These are phyloP conservation scores for Sophora flavescens DNA, from an alignment of 306 rosid genomes.

Conservation along the genomic window DNA sequence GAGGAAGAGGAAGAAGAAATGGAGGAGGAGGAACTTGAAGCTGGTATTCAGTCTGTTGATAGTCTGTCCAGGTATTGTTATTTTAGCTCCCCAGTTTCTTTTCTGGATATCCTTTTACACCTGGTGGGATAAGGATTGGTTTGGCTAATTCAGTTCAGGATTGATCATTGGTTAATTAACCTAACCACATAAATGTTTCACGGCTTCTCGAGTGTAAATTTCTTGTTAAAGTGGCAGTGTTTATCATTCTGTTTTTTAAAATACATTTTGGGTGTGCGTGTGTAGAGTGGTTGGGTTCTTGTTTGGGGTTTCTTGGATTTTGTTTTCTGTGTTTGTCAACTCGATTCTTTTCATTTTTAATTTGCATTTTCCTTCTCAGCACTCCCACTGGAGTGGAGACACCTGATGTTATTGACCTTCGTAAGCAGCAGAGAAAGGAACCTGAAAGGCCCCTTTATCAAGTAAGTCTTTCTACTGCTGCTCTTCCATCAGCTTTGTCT, in stretches of 20 bases:
- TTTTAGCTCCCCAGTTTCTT: not conserved
- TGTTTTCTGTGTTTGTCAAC: conserved; percentile 23
- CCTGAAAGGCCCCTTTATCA: conserved; percentile 79
- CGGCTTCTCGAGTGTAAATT: not conserved
- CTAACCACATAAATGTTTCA: not conserved
- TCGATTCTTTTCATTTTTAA: conserved; percentile 28
- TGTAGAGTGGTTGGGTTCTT: not conserved
- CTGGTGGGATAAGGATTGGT: not conserved
- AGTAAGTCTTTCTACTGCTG: conserved; percentile 49
- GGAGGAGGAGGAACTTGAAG: conserved; percentile 69
- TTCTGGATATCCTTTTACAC: not conserved
- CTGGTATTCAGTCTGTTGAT: conserved; percentile 75
- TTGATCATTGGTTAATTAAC: not conserved
- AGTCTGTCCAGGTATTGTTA: conserved; percentile 78
- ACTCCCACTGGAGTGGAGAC: conserved; percentile 99
- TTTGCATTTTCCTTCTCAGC: conserved; percentile 51
- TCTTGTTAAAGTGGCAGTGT: not conserved
- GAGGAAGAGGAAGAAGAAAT: conserved; percentile 71
- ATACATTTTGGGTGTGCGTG: not conserved
- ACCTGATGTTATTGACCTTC: conserved; percentile 91
- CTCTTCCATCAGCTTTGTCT: not conserved
- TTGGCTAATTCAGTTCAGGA: not conserved
- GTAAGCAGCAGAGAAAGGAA: conserved; percentile 83
- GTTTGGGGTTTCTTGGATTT: conserved; percentile 7
- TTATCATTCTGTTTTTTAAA: not conserved